Percentiles rank a stretch among this genome's conserved stretches.
These are phyloP conservation scores for Davidsoniella australis DNA, from an alignment of 2,329 filamentous ascomycete species.

Conservation along the genomic window DNA sequence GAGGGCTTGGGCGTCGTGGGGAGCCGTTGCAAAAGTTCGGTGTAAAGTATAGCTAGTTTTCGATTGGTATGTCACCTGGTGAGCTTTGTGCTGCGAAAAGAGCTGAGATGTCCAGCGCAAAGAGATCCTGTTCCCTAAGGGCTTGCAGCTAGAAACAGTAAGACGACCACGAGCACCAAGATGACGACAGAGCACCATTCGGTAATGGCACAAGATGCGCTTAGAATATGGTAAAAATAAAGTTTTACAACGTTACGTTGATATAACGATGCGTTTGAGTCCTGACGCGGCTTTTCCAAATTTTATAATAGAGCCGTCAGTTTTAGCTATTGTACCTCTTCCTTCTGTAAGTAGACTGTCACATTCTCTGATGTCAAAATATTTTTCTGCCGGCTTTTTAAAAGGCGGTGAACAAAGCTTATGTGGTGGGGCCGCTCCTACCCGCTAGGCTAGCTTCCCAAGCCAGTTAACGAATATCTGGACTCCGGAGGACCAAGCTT, in stretches of 20 bases:
- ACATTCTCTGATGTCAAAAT: not conserved
- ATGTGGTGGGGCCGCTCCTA: constrained; percentile 10
- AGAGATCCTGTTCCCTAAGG: not conserved
- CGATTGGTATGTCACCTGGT: no score
- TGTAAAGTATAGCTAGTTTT: no score
- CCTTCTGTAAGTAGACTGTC: no score
- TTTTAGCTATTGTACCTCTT: no score
- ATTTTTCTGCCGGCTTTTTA: constrained; percentile 10
- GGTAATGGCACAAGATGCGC: not conserved
- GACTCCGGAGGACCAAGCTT: not conserved
- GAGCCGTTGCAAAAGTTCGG: no score
- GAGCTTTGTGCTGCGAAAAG: not conserved
- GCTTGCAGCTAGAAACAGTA: not conserved
- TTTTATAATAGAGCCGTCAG: no score
- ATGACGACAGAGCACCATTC: constrained; percentile 1
- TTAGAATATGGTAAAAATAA: no score
- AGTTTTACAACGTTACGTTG: no score
- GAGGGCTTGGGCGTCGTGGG: no score
- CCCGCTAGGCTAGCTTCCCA: constrained; percentile 6
- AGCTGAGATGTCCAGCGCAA: not conserved
- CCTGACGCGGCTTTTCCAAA: no score
- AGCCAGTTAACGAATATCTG: not conserved
- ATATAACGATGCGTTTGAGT: no score
- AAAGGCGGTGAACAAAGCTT: constrained; percentile 8
- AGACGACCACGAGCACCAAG: not conserved